Evolutionary conservation across 192 early-diverging fungal genomes (phyloP), one percentile per base, ranked within the genome.

Genomic region (Spizellomyces punctatus): DNA sequence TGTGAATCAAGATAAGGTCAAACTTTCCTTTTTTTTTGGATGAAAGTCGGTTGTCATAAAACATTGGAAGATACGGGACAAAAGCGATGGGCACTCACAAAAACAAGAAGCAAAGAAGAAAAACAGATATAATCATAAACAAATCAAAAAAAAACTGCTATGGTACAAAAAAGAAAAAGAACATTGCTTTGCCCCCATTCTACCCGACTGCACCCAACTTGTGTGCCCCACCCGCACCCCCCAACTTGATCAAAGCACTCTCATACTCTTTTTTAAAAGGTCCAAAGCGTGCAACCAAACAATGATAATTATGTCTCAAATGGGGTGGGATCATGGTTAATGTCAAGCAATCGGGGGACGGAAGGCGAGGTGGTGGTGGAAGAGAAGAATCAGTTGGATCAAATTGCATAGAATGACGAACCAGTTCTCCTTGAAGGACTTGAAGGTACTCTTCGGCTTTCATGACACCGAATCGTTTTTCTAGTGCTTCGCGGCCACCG

Each of bases 401-500:
- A 2, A 14, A 1, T 14, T 2, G 2, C 12, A 14, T 16, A 4
- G 12, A 16, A 4, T 14, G n/a, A 16, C 59, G 19, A 1, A 16
- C 2, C 2, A 22, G n/a, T 0, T 41, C 59, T 19, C 2, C 14
- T 2, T 4, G 12, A 2, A 27, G 59, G n/a, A 41, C 12, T 10
- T 17, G 2, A 2, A 61, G 12, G 36, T 61, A 61, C 2, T 61
- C 14, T 10, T 41, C 59, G 27, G 27, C 19, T 10, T 16, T 16
- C 27, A 61, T 14, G 14, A 61, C n/a, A 2, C 19, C 17, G 4
- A 61, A 41, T 27, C 59, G 59, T 14, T 4, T 17, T 14, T 61
- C 59, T 2, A 61, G 4, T 22, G 59, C 59, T 61, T 61, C 59
- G 12, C 17, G 59, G n/a, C 59, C 59, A 41, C 59, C 36, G n/a